Conservation (phyloP, 2,329 filamentous ascomycete species). For the Clarireedia monteithiana region DNA sequence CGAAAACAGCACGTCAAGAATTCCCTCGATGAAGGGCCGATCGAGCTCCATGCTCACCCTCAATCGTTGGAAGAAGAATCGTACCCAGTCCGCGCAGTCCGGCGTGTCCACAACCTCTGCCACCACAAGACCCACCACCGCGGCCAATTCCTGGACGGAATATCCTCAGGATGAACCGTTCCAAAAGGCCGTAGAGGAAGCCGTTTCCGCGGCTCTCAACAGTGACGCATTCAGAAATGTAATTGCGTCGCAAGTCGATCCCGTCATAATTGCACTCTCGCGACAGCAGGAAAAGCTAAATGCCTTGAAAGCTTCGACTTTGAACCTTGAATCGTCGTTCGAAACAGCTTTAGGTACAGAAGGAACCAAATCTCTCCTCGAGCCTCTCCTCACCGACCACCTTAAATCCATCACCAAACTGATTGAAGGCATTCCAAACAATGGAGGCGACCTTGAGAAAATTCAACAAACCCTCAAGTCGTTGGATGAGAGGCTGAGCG, state of each 20-base stretch:
- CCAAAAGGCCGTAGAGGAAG: conserved; percentile 16
- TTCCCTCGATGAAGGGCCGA: not conserved
- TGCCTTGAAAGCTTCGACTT: conserved; percentile 16
- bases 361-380: conserved; percentile 10
- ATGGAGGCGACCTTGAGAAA: conserved; percentile 12
- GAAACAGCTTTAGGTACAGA: conserved; percentile 12
- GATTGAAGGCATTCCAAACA: conserved; percentile 13
- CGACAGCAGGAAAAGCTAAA: conserved; percentile 19
- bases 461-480: conserved; percentile 11
- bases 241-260: conserved; percentile 18
- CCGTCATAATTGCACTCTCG: conserved; percentile 12
- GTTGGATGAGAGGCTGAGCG: conserved; percentile 11
- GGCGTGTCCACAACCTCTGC: conserved; percentile 5
- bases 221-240: conserved; percentile 18
- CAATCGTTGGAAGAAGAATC: conserved; percentile 18
- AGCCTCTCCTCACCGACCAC: conserved; percentile 14
- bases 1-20: too few relatives aligned
- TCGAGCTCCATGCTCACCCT: not conserved
- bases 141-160: conserved; percentile 8
- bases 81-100: conserved; percentile 13
- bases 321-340: conserved; percentile 18
- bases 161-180: conserved; percentile 11
- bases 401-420: conserved; percentile 12
- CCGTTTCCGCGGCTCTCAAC: conserved; percentile 16
- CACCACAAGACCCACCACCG: conserved; percentile 12